Base-by-base conservation (phyloP, 2,329 filamentous ascomycete genomes). In the Teratosphaeriaceae sp. region DNA sequence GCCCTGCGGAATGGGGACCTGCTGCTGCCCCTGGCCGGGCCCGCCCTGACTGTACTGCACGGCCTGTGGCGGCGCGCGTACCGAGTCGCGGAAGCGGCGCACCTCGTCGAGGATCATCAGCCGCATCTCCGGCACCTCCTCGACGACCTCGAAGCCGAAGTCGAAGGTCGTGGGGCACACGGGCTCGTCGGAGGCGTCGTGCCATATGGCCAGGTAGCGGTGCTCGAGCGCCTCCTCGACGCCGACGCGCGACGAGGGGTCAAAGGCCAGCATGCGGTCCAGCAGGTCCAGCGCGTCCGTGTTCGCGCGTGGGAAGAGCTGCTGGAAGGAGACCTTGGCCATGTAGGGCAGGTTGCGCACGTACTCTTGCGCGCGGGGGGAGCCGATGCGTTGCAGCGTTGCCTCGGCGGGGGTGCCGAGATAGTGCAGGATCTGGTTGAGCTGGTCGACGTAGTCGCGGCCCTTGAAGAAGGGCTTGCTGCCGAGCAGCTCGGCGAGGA, bases 401-500 rank as follows among this genome's bases (percentile, higher is more conserved):
- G 94, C 88, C 67, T 97, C 90, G 62, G 90, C 94, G 30, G 92
- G 92, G 1, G 90, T 98, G 51, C 92, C 92, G 42, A 98, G 84
- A 65, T 94, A 96, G 73, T 97, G 89, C 43, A 98, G 78, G 61
- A 98, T 98, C 71, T 98, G 92, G 75, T 98, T 98, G 53, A 98
- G 80, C 73, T 98, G 92, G 69, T 98, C 92, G 66, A 98, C 92
- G 62, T 98, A 98, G 72, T 98, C 92, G 49, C 92, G 86, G 45
- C 92, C 92, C 72, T 98, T 98, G 78, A 98, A 97, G 76, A 98
- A 98, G 33, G 92, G 92, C 47, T 94, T 85, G 47, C 92, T 90
- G 50, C 92, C 92, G 26, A 98, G 80, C 11, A 98, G 80, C 68
- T 98, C 92, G 42, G 92, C 92, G 42, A 98, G 79, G 59, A 98